phyloP scores from a whole-genome alignment of 768 basidiomycete species.

The Lyophyllum atratum region DNA sequence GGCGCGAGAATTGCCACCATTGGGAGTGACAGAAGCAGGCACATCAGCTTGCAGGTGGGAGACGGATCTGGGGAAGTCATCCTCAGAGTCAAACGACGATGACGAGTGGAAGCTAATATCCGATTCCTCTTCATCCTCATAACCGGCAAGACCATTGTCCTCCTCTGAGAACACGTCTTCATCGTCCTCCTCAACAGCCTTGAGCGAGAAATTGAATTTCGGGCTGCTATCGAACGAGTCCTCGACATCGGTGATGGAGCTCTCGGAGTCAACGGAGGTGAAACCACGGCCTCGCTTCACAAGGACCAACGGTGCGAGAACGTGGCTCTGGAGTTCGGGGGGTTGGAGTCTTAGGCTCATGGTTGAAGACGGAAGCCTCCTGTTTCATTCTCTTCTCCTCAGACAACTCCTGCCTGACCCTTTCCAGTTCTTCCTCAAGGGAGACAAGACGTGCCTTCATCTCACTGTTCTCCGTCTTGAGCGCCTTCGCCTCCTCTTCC shows the following conservation, averaged over 20 bases:
- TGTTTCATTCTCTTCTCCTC: conserved; percentile 24
- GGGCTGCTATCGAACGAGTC: conserved; percentile 43
- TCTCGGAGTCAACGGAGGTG: conserved; percentile 64
- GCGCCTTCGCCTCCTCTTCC: conserved; percentile 29
- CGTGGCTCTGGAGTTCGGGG: conserved; percentile 35
- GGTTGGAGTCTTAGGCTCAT: conserved; percentile 49
- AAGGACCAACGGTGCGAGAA: conserved; percentile 20
- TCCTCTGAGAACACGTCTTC: conserved; percentile 44
- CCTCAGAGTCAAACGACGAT: conserved; percentile 57
- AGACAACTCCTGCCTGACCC: conserved; percentile 29
- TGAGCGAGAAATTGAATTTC: conserved; percentile 49
- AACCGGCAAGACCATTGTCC: conserved; percentile 61
- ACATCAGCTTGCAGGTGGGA: conserved; percentile 27
- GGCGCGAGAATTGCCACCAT: conserved; percentile 25
- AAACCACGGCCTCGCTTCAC: conserved; percentile 51
- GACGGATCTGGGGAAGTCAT: conserved; percentile 42
- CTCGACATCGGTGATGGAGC: conserved; percentile 73
- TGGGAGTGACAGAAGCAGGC: conserved; percentile 20
- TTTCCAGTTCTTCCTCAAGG: conserved; percentile 56
- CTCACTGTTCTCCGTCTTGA: conserved; percentile 37
- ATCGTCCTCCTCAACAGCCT: conserved; percentile 60
- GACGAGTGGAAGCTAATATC: conserved; percentile 51
- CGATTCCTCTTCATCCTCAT: conserved; percentile 70
- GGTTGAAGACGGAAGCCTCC: conserved; percentile 14
- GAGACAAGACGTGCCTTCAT: conserved; percentile 35